Conservation (phyloP, 23 red algal genomes). For the Gracilaria gracilis region DNA sequence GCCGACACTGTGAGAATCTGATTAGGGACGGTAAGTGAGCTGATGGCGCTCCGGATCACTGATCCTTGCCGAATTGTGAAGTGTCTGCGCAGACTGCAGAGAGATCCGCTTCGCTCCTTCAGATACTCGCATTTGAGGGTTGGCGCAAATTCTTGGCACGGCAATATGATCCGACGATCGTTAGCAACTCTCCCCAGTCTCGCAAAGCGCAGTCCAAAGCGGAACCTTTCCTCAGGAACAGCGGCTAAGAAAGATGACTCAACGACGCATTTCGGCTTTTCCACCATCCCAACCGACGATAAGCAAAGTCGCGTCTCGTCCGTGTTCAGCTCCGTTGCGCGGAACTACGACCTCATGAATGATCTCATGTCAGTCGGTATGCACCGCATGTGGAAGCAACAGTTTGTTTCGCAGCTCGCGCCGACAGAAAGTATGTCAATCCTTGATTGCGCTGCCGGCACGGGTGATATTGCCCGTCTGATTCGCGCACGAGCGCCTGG, state of each 20-base stretch:
- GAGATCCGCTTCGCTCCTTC: no score
- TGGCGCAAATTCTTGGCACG: no score
- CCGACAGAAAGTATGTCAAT: constrained; percentile 67
- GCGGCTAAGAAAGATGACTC: neutral
- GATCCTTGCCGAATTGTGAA: neutral
- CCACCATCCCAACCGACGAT: constrained; percentile 35
- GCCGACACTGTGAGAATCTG: no score
- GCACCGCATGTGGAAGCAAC: constrained; percentile 93
- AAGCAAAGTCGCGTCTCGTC: constrained; percentile 75
- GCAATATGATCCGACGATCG: neutral
- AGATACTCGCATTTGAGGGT: no score
- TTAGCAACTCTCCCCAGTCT: neutral
- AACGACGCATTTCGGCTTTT: constrained; percentile 77
- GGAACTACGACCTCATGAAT: constrained; percentile 97
- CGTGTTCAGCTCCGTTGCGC: constrained; percentile 92
- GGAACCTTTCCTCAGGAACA: neutral
- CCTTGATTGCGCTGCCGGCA: constrained; percentile 92
- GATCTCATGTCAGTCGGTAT: constrained; percentile 94
- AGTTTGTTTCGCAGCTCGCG: constrained; percentile 66
- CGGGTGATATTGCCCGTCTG: constrained; percentile 91
- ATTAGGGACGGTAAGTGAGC: neutral
- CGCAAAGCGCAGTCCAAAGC: neutral
- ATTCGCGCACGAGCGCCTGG: constrained; percentile 32
- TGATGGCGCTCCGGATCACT: neutral
- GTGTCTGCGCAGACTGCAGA: no score